Percentiles rank a stretch among this genome's conserved stretches.
phyloP scores from a whole-genome alignment of 352 stramenopile species.

The Phytophthora pistaciae region DNA sequence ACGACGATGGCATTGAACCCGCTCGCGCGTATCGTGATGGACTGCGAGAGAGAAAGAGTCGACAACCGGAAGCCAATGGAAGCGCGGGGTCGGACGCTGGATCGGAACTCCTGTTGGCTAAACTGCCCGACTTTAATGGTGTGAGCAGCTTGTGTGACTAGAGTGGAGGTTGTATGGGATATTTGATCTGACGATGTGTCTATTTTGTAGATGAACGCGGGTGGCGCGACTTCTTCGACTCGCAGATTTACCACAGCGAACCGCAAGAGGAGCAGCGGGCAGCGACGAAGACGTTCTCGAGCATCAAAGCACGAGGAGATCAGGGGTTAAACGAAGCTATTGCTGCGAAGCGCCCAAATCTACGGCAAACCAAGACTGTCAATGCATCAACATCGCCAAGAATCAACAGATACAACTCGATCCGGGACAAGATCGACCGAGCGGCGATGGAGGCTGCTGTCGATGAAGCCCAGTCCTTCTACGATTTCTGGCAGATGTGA shows the following conservation, averaged over 20 bases:
- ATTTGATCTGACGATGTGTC: conserved; percentile 14
- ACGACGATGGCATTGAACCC: conserved; percentile 30
- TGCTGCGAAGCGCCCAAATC: conserved; percentile 8
- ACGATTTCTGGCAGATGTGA: conserved; percentile 53
- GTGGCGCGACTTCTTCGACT: conserved; percentile 63
- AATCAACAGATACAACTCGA: conserved; percentile 29
- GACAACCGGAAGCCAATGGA: conserved; percentile 19
- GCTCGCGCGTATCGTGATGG: conserved; percentile 16
- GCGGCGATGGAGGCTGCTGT: conserved; percentile 41
- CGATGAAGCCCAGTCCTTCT: conserved; percentile 40
- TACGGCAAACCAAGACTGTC: conserved; percentile 18
- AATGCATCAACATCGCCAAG: conserved; percentile 1
- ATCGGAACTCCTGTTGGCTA: conserved; percentile 40
- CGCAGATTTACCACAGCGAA: conserved; percentile 49
- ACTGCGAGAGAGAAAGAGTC: conserved; percentile 13
- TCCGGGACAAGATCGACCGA: conserved; percentile 35
- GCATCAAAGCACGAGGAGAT: conserved; percentile 4
- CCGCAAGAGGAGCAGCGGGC: conserved; percentile 18
- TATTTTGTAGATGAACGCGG: conserved; percentile 45
- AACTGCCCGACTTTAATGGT: conserved; percentile 56
- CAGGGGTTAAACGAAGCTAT: background rate
- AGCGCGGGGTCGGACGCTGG: conserved; percentile 12
- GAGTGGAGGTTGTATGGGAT: background rate
- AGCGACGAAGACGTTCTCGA: conserved; percentile 16
- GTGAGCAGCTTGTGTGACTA: background rate